Evolutionary conservation across 352 stramenopile genomes (phyloP), one percentile per base, ranked within the genome.

Genomic region (Phytophthora pistaciae): DNA sequence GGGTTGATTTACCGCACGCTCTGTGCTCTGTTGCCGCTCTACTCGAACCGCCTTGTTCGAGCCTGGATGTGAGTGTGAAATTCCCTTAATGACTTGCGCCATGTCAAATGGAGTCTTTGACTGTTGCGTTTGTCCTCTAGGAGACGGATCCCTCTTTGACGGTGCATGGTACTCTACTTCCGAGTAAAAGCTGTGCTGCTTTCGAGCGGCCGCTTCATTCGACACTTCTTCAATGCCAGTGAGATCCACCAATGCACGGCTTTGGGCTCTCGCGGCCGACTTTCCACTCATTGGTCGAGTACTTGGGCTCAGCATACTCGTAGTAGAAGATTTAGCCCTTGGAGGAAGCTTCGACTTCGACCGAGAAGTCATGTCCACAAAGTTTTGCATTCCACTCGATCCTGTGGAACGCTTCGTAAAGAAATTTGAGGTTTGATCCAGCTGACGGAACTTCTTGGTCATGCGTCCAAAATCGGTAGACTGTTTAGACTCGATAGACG

Each of bases 121-220:
- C 36, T 71, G 80, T 16, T 42, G n/a, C 60, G 77, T n/a, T n/a
- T 60, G 66, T 16, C 76, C 50, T 48, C 55, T 64, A 21, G 62
- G 25, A 11, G 64, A 75, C 25, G 67, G 52, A 23, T 70, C 63
- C 36, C 56, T 75, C 21, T 54, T 73, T 25, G 59, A 57, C n/a
- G 71, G 53, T 18, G 60, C 52, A 4, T 70, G 66, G 11, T 88
- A 90, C 36, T 90, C 80, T 56, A 85, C 81, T 70, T 95, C 85
- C 6, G 76, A 79, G 48, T 94, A 95, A 31, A 95, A 95, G 18
- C 79, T 92, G 50, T 95, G 87, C 4, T 80, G 80, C 52, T 83
- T 90, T 66, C 88, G 83, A 33, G 82, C 75, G 33, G 80, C 78
- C n/a, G 75, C 71, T 74, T 85, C 73, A 33, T 87, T 75, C 6